Conservation (phyloP, 139 green algal species). For the Coelastrella sp. region DNA sequence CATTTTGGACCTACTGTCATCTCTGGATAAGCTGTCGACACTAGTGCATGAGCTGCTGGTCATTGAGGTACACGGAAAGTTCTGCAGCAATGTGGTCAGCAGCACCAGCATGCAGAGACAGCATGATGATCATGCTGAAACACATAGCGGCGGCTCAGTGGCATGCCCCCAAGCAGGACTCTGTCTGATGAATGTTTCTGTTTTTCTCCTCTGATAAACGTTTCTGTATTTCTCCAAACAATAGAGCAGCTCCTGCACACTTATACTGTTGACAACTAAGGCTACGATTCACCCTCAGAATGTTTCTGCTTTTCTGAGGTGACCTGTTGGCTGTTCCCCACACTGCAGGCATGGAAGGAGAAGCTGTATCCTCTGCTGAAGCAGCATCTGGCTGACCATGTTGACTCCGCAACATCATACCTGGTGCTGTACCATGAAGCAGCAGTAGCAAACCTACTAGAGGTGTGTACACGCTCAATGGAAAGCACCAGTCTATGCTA, state of each 20-base stretch:
- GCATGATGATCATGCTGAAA: too few species aligned
- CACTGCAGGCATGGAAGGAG: constrained; percentile 80
- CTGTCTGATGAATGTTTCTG: neutral
- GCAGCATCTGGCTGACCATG: constrained; percentile 68
- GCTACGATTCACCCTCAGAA: neutral
- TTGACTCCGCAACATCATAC: constrained; percentile 73
- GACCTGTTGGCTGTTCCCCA: neutral
- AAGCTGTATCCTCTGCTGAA: constrained; percentile 75
- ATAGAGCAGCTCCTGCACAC: too few species aligned
- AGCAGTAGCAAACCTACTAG: constrained; percentile 82
- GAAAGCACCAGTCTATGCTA: too few species aligned
- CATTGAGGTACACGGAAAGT: constrained; percentile 16
- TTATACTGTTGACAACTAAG: too few species aligned
- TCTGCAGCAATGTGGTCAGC: neutral
- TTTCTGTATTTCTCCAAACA: neutral
- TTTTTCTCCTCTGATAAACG: too few species aligned
- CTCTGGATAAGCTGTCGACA: constrained; percentile 73
- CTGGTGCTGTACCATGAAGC: constrained; percentile 82
- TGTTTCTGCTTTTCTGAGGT: neutral
- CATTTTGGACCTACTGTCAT: constrained; percentile 84
- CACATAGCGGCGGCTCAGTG: neutral
- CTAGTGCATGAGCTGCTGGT: constrained; percentile 47
- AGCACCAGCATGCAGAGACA: too few species aligned
- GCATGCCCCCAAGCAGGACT: too few species aligned
- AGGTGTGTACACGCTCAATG: neutral